These are phyloP conservation scores for Durotheca rogersii DNA, from an alignment of 495 filamentous ascomycete genomes.

Conservation along the genomic window DNA sequence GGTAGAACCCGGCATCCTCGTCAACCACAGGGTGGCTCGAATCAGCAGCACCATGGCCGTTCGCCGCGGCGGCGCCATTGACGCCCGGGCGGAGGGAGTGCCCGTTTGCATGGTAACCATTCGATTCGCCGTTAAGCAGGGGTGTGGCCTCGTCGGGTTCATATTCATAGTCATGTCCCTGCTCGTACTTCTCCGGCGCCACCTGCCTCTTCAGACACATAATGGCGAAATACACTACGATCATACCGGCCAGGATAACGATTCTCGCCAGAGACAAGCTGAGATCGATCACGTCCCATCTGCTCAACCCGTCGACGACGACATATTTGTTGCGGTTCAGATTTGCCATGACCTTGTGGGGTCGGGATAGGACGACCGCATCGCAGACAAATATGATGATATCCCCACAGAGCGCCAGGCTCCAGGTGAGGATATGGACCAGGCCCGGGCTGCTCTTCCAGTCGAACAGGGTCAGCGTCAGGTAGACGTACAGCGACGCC, in stretches of 20 bases:
- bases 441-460: conserved; percentile 69
- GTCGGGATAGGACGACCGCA: conserved; percentile 58
- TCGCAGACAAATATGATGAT: conserved; percentile 65
- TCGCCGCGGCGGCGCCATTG: conserved; percentile 30
- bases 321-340: conserved; percentile 19
- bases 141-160: conserved; percentile 52
- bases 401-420: conserved; percentile 65
- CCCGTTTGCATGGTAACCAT: conserved; percentile 38
- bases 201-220: conserved; percentile 32
- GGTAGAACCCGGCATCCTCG: conserved; percentile 53
- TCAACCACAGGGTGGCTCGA: conserved; percentile 41
- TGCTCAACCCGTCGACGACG: conserved; percentile 25
- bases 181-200: conserved; percentile 38
- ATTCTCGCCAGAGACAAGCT: conserved; percentile 46
- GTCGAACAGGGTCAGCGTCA: conserved; percentile 78
- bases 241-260: conserved; percentile 37
- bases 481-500: conserved; percentile 56
- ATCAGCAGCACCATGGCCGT: conserved; percentile 30
- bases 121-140: conserved; percentile 39
- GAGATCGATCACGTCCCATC: conserved; percentile 57
- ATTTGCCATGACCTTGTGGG: conserved; percentile 51
- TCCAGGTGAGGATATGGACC: conserved; percentile 74
- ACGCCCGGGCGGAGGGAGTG: conserved; percentile 27
- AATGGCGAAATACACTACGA: conserved; percentile 45
- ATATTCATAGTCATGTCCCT: conserved; percentile 49